phyloP scores from a whole-genome alignment of 805 yeast genomes.

The Wickerhamomyces tratensis region DNA sequence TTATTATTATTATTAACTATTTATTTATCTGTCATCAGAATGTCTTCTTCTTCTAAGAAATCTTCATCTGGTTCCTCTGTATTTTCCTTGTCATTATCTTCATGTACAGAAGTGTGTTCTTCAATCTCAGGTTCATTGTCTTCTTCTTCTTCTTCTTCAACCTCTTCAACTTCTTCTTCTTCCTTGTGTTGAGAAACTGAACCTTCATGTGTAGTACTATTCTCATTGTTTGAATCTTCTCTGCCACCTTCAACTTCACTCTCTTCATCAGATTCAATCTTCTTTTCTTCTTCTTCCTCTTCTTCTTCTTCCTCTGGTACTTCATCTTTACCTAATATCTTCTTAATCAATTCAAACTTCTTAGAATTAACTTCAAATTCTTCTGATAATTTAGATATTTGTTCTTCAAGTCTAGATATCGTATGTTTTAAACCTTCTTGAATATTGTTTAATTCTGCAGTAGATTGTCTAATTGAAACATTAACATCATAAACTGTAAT shows the following conservation, averaged over 20 bases:
- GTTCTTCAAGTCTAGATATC: background rate
- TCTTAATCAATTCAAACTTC: slow-evolving; percentile 4
- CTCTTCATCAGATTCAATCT: background rate
- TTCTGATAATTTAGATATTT: too few relatives aligned
- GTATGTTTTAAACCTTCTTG: background rate
- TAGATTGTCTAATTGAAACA: background rate
- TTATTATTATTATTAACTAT: too few relatives aligned
- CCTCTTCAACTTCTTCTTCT: background rate
- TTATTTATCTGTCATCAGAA: too few relatives aligned
- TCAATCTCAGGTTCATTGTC: too few relatives aligned
- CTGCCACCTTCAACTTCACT: background rate
- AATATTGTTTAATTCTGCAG: background rate
- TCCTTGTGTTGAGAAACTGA: background rate
- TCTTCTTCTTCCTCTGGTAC: background rate
- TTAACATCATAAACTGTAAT: background rate
- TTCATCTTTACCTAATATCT: background rate
- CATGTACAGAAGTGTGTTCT: too few relatives aligned
- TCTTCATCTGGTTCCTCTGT: too few relatives aligned
- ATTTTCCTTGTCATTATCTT: too few relatives aligned
- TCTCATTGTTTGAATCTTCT: background rate
- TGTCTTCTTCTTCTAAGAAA: too few relatives aligned
- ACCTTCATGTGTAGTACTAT: background rate
- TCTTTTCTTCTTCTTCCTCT: slow-evolving; percentile 1
- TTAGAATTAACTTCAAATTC: background rate
- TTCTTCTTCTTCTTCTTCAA: background rate